phyloP scores from a whole-genome alignment of 371 early-diverging fungal species.

The Rhizopus arrhizus region DNA sequence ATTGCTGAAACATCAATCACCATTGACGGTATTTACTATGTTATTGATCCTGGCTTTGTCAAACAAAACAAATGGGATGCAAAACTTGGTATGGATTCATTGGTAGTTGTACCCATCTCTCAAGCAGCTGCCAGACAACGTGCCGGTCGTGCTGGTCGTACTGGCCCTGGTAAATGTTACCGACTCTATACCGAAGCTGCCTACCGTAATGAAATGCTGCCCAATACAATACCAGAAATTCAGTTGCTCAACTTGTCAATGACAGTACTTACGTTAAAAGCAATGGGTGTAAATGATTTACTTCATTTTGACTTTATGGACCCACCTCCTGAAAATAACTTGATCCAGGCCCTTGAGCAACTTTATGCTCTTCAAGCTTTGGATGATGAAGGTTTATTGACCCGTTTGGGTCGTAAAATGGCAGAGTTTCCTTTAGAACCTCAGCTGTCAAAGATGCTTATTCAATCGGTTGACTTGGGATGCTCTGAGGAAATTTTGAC shows the following conservation, averaged over 20 bases:
- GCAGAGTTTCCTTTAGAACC: slow-evolving; percentile 98
- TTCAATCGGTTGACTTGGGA: slow-evolving; percentile 85
- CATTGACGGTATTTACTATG: slow-evolving; percentile 98
- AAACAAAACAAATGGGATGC: slow-evolving; percentile 97
- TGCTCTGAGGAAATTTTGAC: slow-evolving; percentile 97
- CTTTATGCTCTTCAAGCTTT: slow-evolving; percentile 94
- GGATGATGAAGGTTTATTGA: slow-evolving; percentile 92
- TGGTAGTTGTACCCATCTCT: slow-evolving; percentile 91
- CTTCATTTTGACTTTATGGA: slow-evolving; percentile 97
- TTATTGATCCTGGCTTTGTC: slow-evolving; percentile 97
- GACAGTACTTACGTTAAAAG: slow-evolving; percentile 91
- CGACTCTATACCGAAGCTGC: slow-evolving; percentile 96
- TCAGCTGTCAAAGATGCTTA: slow-evolving; percentile 89
- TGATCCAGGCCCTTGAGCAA: slow-evolving; percentile 92
- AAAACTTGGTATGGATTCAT: slow-evolving; percentile 92
- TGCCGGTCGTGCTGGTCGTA: slow-evolving; percentile 98
- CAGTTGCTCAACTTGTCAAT: slow-evolving; percentile 93
- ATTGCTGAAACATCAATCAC: slow-evolving; percentile 99
- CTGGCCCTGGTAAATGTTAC: slow-evolving; percentile 96
- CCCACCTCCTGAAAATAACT: slow-evolving; percentile 91
- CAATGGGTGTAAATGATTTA: slow-evolving; percentile 96
- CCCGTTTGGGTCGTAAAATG: slow-evolving; percentile 94
- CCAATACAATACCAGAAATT: slow-evolving; percentile 97
- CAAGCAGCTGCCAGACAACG: slow-evolving; percentile 97
- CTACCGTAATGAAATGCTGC: slow-evolving; percentile 95